Evolutionary conservation across 148 eudicot genomes (phyloP).

Genomic region (Selenicereus undatus): DNA sequence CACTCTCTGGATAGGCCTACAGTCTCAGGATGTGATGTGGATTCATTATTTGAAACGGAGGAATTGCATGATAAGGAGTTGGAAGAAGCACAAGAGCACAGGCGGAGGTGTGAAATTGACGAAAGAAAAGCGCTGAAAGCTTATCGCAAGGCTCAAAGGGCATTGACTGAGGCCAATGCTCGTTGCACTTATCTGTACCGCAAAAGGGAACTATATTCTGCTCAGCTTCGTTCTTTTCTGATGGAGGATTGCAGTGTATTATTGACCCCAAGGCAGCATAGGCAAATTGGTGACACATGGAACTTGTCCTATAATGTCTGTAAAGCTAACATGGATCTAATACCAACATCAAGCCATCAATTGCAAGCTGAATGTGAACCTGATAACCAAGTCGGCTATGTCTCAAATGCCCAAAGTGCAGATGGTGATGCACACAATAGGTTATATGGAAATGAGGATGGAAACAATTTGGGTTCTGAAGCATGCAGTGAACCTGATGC

Average conservation of each 20-base stretch:
- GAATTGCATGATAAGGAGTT: constrained; percentile 68
- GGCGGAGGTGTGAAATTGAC: constrained; percentile 66
- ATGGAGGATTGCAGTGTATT: constrained; percentile 44
- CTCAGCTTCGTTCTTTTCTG: constrained; percentile 43
- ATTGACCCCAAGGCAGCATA: constrained; percentile 35
- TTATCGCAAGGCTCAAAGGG: constrained; percentile 68
- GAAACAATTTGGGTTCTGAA: constrained; percentile 39
- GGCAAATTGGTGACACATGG: constrained; percentile 27
- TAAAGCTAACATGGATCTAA: constrained; percentile 35
- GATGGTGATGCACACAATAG: constrained; percentile 35
- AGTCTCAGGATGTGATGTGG: constrained; percentile 32
- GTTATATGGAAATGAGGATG: constrained; percentile 31
- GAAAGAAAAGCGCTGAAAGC: constrained; percentile 64
- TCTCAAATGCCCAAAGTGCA: constrained; percentile 37
- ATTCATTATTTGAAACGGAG: constrained; percentile 47
- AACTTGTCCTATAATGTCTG: constrained; percentile 28
- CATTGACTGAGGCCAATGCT: constrained; percentile 62
- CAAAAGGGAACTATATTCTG: constrained; percentile 53
- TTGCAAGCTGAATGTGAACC: constrained; percentile 31
- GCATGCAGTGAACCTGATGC: constrained; percentile 60
- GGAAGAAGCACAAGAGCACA: constrained; percentile 72
- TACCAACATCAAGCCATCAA: constrained; percentile 37
- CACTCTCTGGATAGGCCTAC: constrained; percentile 23
- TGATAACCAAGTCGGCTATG: constrained; percentile 32
- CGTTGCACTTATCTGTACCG: constrained; percentile 60